Evolutionary conservation across 768 basidiomycete species (phyloP).

Genomic region (Chalciporus pseudorubinellus): DNA sequence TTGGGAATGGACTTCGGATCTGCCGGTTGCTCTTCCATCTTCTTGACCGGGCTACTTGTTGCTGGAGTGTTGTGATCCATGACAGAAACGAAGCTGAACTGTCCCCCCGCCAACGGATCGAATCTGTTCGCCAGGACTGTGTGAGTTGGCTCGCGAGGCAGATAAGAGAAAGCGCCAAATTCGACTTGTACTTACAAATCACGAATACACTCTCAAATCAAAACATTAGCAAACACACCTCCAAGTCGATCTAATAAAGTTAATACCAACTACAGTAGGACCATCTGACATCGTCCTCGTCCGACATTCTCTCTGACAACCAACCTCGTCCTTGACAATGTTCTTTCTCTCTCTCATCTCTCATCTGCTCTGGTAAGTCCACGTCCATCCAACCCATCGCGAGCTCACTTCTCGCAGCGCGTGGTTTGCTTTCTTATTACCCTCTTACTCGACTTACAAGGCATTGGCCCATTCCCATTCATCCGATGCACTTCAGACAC

Average conservation of each 20-base stretch:
- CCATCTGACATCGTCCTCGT: not conserved
- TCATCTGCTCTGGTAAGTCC: slow-evolving; percentile 45
- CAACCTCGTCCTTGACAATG: slow-evolving; percentile 37
- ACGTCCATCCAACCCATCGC: not conserved
- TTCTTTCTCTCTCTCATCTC: slow-evolving; percentile 49
- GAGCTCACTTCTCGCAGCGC: slow-evolving; percentile 39
- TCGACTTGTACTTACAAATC: too few species aligned
- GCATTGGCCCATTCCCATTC: slow-evolving; percentile 53
- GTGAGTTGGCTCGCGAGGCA: slow-evolving; percentile 4
- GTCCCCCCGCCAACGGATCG: not conserved
- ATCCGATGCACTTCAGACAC: slow-evolving; percentile 53
- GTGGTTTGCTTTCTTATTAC: slow-evolving; percentile 69
- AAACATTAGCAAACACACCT: not conserved
- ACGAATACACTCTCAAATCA: too few species aligned
- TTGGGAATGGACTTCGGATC: slow-evolving; percentile 43
- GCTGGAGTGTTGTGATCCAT: slow-evolving; percentile 20
- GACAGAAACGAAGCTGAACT: not conserved
- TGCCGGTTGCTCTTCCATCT: slow-evolving; percentile 50
- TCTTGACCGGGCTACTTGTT: slow-evolving; percentile 42
- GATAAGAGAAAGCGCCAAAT: slow-evolving; percentile 4
- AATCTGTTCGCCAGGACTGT: not conserved
- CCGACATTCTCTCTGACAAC: not conserved
- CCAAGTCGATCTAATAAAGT: not conserved
- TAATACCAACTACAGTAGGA: too few species aligned
- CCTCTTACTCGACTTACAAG: slow-evolving; percentile 66